phyloP scores from a whole-genome alignment of 164 flowering plant species.

The Hamamelis virginiana region DNA sequence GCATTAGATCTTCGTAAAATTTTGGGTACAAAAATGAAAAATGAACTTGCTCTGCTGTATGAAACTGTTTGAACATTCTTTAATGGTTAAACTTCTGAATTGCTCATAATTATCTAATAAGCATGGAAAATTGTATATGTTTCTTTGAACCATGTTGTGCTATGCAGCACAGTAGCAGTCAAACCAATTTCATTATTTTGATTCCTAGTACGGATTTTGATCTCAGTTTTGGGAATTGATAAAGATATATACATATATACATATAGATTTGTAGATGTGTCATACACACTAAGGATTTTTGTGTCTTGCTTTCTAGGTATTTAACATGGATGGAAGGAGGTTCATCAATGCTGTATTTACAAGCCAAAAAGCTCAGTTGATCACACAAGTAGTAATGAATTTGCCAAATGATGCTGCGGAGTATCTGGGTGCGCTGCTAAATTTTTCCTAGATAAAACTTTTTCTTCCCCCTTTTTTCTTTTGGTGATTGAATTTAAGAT shows the following conservation, averaged over 20 bases:
- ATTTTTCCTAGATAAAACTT: neutral
- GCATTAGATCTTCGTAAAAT: no score
- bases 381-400: conserved; percentile 95
- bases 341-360: conserved; percentile 70
- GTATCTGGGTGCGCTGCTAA: conserved; percentile 58
- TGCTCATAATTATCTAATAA: no score
- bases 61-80: no score
- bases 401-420: conserved; percentile 87
- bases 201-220: neutral
- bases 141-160: neutral
- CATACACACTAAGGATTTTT: neutral
- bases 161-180: neutral
- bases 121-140: no score
- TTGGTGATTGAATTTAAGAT: neutral
- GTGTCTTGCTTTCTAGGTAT: conserved; percentile 47
- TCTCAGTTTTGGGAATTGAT: neutral
- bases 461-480: neutral
- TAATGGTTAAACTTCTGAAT: no score
- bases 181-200: neutral
- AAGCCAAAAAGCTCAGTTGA: conserved; percentile 45
- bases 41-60: no score
- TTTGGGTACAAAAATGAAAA: no score
- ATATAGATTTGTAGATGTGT: neutral
- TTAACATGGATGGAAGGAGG: conserved; percentile 96
- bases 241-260: neutral